Percentiles rank a stretch among this genome's conserved stretches.
Evolutionary conservation across 345 rosid genomes (phyloP).

Genomic region (Eucalyptus sp.): DNA sequence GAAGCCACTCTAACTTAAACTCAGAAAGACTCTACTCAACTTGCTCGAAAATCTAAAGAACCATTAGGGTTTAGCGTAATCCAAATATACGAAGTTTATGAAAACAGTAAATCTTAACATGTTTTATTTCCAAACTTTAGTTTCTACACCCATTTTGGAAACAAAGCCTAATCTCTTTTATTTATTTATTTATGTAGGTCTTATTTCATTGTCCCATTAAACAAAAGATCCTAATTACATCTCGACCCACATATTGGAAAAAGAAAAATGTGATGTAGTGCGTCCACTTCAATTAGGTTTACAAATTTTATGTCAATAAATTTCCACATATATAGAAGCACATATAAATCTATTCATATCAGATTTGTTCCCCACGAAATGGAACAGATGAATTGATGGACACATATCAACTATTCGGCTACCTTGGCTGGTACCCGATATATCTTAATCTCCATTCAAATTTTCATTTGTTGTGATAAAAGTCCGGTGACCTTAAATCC

Average conservation of each 20-base stretch:
- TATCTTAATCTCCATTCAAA: not conserved
- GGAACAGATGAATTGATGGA: not conserved
- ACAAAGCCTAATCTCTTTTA: not conserved
- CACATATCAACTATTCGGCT: not conserved
- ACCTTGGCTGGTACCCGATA: not conserved
- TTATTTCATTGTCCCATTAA: not conserved
- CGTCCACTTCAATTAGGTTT: not conserved
- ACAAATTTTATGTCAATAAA: not conserved
- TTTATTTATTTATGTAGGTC: not conserved
- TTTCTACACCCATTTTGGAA: not conserved
- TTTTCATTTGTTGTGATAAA: not conserved
- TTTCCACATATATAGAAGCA: not conserved
- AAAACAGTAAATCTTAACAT: not conserved
- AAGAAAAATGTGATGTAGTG: not conserved
- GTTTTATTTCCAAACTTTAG: not conserved
- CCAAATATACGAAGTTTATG: not conserved
- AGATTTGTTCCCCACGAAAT: not conserved
- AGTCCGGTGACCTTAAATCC: not conserved
- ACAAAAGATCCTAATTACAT: not conserved
- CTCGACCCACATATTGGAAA: not conserved
- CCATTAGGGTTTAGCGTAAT: not conserved
- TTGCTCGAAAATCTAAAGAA: not conserved
- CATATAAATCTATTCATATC: not conserved
- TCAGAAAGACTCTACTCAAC: not conserved
- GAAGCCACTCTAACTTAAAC: not conserved